Percentiles rank a stretch among this genome's conserved stretches.
phyloP scores from a whole-genome alignment of 768 basidiomycete genomes.

The Trametes cinnabarina region DNA sequence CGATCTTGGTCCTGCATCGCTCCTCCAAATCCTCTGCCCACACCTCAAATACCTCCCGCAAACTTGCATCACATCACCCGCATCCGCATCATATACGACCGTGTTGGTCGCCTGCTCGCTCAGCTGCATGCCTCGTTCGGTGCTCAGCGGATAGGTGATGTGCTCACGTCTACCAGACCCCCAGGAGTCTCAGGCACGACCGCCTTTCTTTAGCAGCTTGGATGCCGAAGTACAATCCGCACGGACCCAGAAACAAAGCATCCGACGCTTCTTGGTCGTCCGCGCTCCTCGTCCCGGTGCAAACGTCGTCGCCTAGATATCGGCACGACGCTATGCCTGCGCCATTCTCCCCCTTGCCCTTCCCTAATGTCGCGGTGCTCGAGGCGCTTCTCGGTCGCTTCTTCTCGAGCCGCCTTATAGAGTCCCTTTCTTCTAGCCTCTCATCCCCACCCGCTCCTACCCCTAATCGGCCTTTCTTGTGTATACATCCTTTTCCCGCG shows the following conservation, averaged over 20 bases:
- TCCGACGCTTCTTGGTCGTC: not conserved
- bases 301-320: not conserved
- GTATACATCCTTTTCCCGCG: not conserved
- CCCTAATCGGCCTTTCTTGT: not conserved
- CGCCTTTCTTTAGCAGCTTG: not conserved
- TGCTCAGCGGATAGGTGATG: not conserved
- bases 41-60: not conserved
- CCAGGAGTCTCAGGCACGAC: not conserved
- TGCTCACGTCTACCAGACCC: not conserved
- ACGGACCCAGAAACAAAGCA: not conserved
- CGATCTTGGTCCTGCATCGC: conserved; percentile 5
- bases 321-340: not conserved
- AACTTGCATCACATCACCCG: not conserved
- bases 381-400: not conserved
- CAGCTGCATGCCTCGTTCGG: not conserved
- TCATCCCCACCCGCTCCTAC: not conserved
- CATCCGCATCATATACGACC: not conserved
- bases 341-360: not conserved
- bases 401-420: not conserved
- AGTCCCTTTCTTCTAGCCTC: not conserved
- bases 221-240: not conserved
- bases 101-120: not conserved
- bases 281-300: not conserved
- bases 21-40: not conserved
- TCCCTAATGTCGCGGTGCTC: not conserved